phyloP scores from a whole-genome alignment of 2,329 filamentous ascomycete species.

The Ambrosiella beaveri region DNA sequence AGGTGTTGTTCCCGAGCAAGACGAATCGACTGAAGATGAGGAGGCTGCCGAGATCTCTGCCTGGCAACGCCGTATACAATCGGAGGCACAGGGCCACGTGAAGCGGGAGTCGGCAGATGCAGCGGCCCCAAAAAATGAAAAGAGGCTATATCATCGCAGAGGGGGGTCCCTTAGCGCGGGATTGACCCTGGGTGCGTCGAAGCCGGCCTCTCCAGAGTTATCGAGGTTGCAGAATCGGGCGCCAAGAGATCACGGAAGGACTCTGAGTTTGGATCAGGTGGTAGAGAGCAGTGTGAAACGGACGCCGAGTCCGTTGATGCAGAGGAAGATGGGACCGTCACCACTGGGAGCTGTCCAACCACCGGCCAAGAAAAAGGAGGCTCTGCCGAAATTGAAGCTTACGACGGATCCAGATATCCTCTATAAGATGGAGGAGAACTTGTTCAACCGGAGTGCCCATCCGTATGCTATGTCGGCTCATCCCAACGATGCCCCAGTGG shows the following conservation, averaged over 20 bases:
- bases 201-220: not conserved
- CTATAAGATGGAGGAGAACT: conserved; percentile 9
- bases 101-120: not conserved
- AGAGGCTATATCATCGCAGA: not conserved
- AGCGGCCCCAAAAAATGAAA: not conserved
- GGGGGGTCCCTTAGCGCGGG: conserved; percentile 4
- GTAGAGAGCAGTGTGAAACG: not conserved
- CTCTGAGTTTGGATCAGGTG: conserved; percentile 9
- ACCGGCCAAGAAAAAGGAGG: not conserved
- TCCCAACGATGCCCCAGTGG: not conserved
- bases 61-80: not conserved
- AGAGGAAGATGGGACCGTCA: not conserved
- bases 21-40: conserved; percentile 7
- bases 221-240: not conserved
- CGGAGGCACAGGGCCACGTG: not conserved
- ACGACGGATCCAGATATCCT: conserved; percentile 10
- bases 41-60: conserved; percentile 2
- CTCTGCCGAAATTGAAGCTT: conserved; percentile 9
- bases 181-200: not conserved
- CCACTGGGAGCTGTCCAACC: not conserved
- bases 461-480: conserved; percentile 7
- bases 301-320: not conserved
- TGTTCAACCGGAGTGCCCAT: conserved; percentile 3
- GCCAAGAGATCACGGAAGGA: conserved; percentile 1
- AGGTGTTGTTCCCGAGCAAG: conserved; percentile 11